Conservation (phyloP, 2,329 filamentous ascomycete species). For the Arachnopeziza araneosa region DNA sequence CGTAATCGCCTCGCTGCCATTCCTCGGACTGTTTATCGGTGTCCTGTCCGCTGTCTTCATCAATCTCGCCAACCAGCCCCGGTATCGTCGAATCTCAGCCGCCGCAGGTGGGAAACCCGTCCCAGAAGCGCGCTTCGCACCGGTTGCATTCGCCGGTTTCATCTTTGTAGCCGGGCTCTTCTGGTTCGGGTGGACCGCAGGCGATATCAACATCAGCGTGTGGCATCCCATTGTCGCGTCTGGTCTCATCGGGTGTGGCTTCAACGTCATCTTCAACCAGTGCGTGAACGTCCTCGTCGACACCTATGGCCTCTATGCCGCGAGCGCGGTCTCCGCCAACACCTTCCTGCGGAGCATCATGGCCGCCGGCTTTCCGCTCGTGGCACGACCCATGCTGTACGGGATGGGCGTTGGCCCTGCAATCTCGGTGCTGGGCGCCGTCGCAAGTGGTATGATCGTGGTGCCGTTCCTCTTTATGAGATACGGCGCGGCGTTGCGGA, state of each 20-base stretch:
- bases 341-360: conserved; percentile 28
- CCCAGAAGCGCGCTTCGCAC: conserved; percentile 42
- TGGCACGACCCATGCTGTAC: conserved; percentile 4
- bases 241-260: background rate
- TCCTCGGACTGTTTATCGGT: conserved; percentile 40
- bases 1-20: conserved; percentile 56
- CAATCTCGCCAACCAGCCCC: conserved; percentile 30
- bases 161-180: conserved; percentile 27
- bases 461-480: conserved; percentile 4
- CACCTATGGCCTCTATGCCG: conserved; percentile 43
- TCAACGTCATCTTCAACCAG: conserved; percentile 25
- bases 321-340: conserved; percentile 40
- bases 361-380: background rate
- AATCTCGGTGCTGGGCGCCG: background rate
- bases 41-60: conserved; percentile 47
- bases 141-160: conserved; percentile 38
- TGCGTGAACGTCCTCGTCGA: conserved; percentile 31
- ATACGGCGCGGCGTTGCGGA: background rate
- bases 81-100: conserved; percentile 22
- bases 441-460: background rate
- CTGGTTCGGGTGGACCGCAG: background rate
- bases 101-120: conserved; percentile 37
- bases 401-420: conserved; percentile 1
- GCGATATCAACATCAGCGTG: background rate
- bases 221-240: background rate